Evolutionary conservation across 768 basidiomycete species (phyloP).

Genomic region (Tylopilus sp.): DNA sequence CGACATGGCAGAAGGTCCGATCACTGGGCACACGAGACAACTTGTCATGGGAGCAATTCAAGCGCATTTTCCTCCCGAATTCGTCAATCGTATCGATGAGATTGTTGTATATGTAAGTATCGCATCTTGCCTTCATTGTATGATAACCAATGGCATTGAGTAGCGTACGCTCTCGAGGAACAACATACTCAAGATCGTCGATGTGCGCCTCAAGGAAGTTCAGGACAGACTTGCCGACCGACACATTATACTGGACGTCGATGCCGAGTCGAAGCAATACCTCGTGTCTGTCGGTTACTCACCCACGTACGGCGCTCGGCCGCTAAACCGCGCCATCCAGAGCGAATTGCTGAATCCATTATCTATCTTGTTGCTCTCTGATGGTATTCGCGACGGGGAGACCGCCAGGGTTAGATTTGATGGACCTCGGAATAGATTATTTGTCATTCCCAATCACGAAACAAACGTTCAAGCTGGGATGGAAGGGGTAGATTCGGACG

Average conservation of each 20-base stretch:
- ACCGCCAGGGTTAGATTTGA: conserved; percentile 73
- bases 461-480: conserved; percentile 37
- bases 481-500: conserved; percentile 57
- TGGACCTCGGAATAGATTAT: conserved; percentile 72
- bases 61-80: conserved; percentile 87
- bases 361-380: conserved; percentile 79
- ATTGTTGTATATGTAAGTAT: conserved; percentile 63
- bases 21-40: conserved; percentile 54
- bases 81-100: conserved; percentile 87
- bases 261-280: conserved; percentile 72
- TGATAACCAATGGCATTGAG: conserved; percentile 18
- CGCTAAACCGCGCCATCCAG: conserved; percentile 89
- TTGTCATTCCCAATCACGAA: conserved; percentile 82
- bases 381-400: conserved; percentile 80
- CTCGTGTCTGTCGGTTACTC: conserved; percentile 77
- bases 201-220: conserved; percentile 82
- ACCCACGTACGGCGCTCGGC: conserved; percentile 85
- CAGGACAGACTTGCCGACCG: conserved; percentile 73
- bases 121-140: background rate
- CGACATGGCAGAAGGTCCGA: conserved; percentile 69
- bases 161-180: conserved; percentile 76
- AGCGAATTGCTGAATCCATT: conserved; percentile 90
- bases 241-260: conserved; percentile 78
- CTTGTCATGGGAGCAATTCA: conserved; percentile 80
- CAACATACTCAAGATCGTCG: conserved; percentile 83